These are phyloP conservation scores for Aspergillus affinis DNA, from an alignment of 495 filamentous ascomycete species.

Conservation along the genomic window DNA sequence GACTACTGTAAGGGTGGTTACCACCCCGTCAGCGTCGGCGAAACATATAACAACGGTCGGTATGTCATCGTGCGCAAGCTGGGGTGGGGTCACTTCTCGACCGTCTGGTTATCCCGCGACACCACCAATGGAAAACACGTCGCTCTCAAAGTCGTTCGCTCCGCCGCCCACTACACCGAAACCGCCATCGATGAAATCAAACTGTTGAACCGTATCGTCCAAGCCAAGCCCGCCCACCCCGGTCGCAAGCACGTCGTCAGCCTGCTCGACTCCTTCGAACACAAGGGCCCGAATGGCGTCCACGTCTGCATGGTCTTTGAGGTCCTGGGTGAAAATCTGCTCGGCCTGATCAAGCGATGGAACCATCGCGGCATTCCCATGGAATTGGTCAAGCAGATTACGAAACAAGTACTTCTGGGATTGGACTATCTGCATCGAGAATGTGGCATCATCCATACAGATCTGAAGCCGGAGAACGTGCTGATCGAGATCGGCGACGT, in stretches of 20 bases:
- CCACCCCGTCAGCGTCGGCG: constrained; percentile 88
- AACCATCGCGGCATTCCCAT: constrained; percentile 97
- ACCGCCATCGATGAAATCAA: constrained; percentile 99
- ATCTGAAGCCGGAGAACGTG: constrained; percentile 97
- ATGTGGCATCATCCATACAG: constrained; percentile 98
- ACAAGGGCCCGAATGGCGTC: constrained; percentile 92
- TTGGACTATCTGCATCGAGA: constrained; percentile 96
- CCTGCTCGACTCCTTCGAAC: constrained; percentile 93
- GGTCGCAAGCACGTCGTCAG: constrained; percentile 94
- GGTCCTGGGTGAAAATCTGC: constrained; percentile 90
- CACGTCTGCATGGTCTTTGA: constrained; percentile 99
- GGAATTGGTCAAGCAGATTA: constrained; percentile 95
- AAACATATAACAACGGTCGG: constrained; percentile 95
- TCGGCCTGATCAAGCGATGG: constrained; percentile 97
- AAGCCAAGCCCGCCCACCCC: constrained; percentile 90
- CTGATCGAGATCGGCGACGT: constrained; percentile 99
- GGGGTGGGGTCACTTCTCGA: constrained; percentile 98
- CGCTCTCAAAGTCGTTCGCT: constrained; percentile 95
- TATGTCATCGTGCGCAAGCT: constrained; percentile 97
- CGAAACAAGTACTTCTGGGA: constrained; percentile 94
- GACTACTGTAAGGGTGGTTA: constrained; percentile 99
- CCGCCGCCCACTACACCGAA: constrained; percentile 96
- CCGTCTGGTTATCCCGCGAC: constrained; percentile 94
- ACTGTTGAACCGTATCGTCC: constrained; percentile 91
- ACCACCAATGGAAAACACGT: constrained; percentile 91